Evolutionary conservation across 2,329 filamentous ascomycete genomes (phyloP).

Genomic region (Fusarium illudens): DNA sequence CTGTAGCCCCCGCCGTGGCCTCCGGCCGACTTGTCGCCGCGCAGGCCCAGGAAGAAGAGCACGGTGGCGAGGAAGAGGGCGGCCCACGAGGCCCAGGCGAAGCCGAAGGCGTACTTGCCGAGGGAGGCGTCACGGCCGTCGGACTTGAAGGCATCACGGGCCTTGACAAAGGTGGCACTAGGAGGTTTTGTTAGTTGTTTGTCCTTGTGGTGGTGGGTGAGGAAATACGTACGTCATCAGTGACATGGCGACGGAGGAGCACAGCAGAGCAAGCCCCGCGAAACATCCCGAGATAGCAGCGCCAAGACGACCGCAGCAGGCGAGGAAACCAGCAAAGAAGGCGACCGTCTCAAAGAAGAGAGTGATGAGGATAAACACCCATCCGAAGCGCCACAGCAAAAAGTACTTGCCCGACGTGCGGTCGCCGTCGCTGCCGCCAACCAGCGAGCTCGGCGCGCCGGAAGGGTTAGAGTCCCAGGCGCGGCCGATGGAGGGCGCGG

Average conservation of each 20-base stretch:
- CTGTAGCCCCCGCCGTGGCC: conserved; percentile 33
- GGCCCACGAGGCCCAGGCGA: conserved; percentile 77
- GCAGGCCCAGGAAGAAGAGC: conserved; percentile 71
- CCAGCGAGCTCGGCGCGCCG: conserved; percentile 55
- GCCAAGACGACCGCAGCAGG: conserved; percentile 75
- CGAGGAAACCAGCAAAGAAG: conserved; percentile 73
- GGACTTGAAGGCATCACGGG: conserved; percentile 70
- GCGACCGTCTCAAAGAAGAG: conserved; percentile 79
- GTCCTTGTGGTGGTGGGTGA: not conserved
- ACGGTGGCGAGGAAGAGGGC: conserved; percentile 71
- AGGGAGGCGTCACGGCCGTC: conserved; percentile 66
- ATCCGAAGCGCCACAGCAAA: conserved; percentile 90
- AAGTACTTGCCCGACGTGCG: conserved; percentile 72
- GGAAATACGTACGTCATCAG: conserved; percentile 74
- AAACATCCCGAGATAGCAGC: conserved; percentile 71
- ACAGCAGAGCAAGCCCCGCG: conserved; percentile 70
- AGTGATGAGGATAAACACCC: conserved; percentile 87
- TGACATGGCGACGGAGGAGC: conserved; percentile 70
- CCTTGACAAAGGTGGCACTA: conserved; percentile 70
- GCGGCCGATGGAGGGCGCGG: conserved; percentile 76
- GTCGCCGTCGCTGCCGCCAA: conserved; percentile 59
- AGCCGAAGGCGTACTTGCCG: conserved; percentile 76
- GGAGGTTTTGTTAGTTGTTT: conserved; percentile 8
- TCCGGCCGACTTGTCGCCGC: conserved; percentile 54
- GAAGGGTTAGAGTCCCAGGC: conserved; percentile 65